Percentiles rank a stretch among this genome's conserved stretches.
Conservation (phyloP, 1,284 basidiomycete genomes). For the Wolfiporia cocos region DNA sequence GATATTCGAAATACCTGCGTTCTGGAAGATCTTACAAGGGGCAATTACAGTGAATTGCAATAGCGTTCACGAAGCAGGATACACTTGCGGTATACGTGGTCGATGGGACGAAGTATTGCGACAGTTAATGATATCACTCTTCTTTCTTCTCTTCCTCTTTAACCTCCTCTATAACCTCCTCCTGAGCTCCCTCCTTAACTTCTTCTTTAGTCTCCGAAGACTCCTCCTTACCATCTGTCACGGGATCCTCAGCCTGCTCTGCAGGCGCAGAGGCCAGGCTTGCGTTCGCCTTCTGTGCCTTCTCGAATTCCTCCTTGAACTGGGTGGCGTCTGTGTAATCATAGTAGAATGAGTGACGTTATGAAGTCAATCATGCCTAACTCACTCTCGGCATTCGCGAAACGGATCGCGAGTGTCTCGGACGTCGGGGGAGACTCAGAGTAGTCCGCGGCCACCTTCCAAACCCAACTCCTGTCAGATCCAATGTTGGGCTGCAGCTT, state of each 20-base stretch:
- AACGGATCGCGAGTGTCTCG: constrained; percentile 97
- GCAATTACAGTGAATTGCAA: too few species aligned
- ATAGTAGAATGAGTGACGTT: not conserved
- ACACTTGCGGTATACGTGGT: too few species aligned
- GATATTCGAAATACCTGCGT: too few species aligned
- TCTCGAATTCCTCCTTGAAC: constrained; percentile 87
- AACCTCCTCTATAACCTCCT: constrained; percentile 15
- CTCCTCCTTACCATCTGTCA: constrained; percentile 15
- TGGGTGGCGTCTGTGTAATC: constrained; percentile 65
- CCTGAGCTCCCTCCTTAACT: constrained; percentile 17
- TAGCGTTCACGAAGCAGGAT: too few species aligned
- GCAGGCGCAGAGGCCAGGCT: constrained; percentile 28
- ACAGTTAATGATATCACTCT: constrained; percentile 20
- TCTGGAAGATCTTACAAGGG: too few species aligned
- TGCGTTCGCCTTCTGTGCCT: constrained; percentile 72
- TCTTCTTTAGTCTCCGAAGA: constrained; percentile 14
- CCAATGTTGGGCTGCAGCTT: constrained; percentile 96
- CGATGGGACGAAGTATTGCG: too few species aligned
- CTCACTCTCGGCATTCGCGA: constrained; percentile 95
- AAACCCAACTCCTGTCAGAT: constrained; percentile 99
- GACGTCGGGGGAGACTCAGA: constrained; percentile 84
- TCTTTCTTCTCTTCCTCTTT: constrained; percentile 24
- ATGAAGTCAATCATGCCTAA: constrained; percentile 23
- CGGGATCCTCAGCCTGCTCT: constrained; percentile 23
- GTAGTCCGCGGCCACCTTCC: constrained; percentile 95